A percentile compares a stretch with the other conserved stretches of the same genome.
phyloP scores from a whole-genome alignment of 768 basidiomycete species.

The Naganishia kalamii region DNA sequence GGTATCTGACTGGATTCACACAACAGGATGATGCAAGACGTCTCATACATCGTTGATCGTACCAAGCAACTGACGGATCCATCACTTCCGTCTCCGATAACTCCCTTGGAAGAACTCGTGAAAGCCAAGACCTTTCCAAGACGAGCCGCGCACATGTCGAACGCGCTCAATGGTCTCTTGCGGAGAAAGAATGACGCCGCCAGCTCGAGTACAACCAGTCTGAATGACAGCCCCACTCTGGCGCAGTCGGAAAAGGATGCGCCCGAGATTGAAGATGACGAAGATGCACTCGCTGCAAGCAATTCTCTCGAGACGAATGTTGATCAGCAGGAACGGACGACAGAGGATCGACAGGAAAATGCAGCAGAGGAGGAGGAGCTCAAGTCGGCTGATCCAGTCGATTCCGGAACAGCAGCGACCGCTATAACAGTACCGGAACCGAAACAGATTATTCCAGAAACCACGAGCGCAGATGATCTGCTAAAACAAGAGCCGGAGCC shows the following conservation, averaged over 20 bases:
- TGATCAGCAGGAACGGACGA: too few relatives aligned
- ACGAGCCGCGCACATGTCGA: constrained; percentile 29
- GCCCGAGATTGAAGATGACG: constrained; percentile 15
- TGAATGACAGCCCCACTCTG: not conserved
- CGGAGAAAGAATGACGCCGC: constrained; percentile 23
- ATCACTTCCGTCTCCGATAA: constrained; percentile 55
- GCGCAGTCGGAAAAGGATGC: constrained; percentile 14
- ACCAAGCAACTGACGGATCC: constrained; percentile 69
- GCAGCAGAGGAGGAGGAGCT: too few relatives aligned
- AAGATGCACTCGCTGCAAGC: constrained; percentile 8
- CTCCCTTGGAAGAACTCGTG: constrained; percentile 78
- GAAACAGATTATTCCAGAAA: too few relatives aligned
- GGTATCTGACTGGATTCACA: constrained; percentile 24
- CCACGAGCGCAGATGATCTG: too few relatives aligned
- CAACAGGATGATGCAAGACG: constrained; percentile 71
- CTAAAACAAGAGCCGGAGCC: too few relatives aligned
- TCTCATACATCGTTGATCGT: constrained; percentile 67
- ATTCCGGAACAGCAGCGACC: too few relatives aligned
- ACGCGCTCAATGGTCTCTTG: constrained; percentile 35
- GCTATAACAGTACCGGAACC: too few relatives aligned
- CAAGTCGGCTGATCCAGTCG: too few relatives aligned
- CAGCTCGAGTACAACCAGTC: not conserved
- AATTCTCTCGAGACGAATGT: too few relatives aligned
- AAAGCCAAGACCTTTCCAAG: constrained; percentile 62
- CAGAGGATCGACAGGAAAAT: too few relatives aligned